phyloP scores from a whole-genome alignment of 768 basidiomycete genomes.

The Agaricus sinodeliciosus region DNA sequence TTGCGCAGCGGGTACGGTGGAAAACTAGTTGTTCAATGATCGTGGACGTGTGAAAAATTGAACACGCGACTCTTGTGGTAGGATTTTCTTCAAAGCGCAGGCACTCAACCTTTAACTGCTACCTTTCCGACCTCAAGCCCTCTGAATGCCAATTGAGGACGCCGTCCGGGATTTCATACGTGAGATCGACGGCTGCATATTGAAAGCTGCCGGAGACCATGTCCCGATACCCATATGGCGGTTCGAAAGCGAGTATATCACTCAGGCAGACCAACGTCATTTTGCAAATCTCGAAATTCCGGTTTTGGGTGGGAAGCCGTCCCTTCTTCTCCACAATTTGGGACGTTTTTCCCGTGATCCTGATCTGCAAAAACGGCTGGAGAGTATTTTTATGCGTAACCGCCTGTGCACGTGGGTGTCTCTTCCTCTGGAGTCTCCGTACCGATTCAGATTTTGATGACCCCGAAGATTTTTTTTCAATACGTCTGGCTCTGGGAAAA shows the following conservation, averaged over 20 bases:
- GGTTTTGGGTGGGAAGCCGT: slow-evolving; percentile 30
- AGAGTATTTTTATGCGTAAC: slow-evolving; percentile 37
- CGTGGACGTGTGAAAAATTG: no score
- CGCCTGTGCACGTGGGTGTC: slow-evolving; percentile 33
- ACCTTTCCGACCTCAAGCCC: no score
- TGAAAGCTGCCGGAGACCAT: slow-evolving; percentile 25
- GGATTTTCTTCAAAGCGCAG: no score
- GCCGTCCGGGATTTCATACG: slow-evolving; percentile 18
- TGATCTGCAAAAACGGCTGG: slow-evolving; percentile 24
- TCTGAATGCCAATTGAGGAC: slow-evolving; percentile 6
- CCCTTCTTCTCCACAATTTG: slow-evolving; percentile 33
- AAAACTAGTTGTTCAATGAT: no score
- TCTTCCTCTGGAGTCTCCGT: neutral
- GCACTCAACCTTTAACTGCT: no score
- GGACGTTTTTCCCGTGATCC: slow-evolving; percentile 29
- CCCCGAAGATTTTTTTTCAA: slow-evolving; percentile 34
- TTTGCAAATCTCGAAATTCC: slow-evolving; percentile 27
- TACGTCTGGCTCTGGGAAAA: slow-evolving; percentile 43
- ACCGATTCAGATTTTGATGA: neutral
- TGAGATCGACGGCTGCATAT: slow-evolving; percentile 25
- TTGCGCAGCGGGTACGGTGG: no score
- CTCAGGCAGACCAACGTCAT: slow-evolving; percentile 19
- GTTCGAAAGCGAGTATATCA: slow-evolving; percentile 16
- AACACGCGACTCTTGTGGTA: no score
- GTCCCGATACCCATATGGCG: slow-evolving; percentile 27